phyloP scores from a whole-genome alignment of 352 stramenopile species.

The Pythium scleroteichum region DNA sequence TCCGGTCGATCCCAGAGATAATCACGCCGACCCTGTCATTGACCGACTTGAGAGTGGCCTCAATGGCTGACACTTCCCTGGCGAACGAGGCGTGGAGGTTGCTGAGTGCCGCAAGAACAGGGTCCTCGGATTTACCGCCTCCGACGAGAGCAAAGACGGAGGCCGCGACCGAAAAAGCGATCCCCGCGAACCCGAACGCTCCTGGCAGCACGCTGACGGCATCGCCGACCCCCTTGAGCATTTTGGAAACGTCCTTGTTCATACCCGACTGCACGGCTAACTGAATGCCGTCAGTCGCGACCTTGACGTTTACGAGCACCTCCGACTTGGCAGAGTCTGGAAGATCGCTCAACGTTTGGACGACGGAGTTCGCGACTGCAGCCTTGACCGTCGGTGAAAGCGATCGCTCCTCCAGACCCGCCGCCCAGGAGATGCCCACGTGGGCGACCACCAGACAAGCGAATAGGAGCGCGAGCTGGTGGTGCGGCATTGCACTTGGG shows the following conservation, averaged over 20 bases:
- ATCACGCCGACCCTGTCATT: constrained; percentile 31
- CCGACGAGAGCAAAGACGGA: constrained; percentile 31
- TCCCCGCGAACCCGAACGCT: constrained; percentile 36
- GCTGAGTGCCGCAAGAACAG: constrained; percentile 33
- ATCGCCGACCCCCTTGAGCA: constrained; percentile 45
- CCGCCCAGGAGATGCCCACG: background rate
- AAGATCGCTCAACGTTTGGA: constrained; percentile 30
- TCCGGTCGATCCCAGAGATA: constrained; percentile 37
- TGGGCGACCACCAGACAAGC: background rate
- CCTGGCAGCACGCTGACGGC: constrained; percentile 35
- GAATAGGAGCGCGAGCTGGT: background rate
- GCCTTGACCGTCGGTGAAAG: background rate
- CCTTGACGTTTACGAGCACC: constrained; percentile 38
- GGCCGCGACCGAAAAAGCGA: constrained; percentile 47
- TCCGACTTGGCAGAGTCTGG: constrained; percentile 5
- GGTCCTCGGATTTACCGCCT: constrained; percentile 25
- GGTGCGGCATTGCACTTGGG: no score
- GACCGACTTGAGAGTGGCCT: constrained; percentile 28
- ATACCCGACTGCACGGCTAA: constrained; percentile 35
- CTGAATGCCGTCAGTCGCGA: constrained; percentile 45
- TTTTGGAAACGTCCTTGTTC: constrained; percentile 33
- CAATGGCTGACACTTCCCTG: constrained; percentile 33
- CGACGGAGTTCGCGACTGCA: constrained; percentile 18
- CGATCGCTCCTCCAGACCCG: background rate
- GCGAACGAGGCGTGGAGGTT: constrained; percentile 31